Evolutionary conservation across 176 grass and related monocot species (phyloP).

Genomic region (Eleusine indica): DNA sequence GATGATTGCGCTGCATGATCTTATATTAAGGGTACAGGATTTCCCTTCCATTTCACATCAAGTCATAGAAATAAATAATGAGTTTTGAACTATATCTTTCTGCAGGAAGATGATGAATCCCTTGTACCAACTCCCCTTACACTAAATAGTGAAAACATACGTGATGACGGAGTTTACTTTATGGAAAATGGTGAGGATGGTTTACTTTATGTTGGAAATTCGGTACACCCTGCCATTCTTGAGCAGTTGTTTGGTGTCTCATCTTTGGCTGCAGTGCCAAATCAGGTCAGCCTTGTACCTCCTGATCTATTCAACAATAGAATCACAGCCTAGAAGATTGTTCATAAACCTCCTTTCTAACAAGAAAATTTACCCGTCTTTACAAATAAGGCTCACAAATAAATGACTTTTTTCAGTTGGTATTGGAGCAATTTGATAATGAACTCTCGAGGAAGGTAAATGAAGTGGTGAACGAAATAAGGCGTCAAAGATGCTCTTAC

Average conservation of each 20-base stretch:
- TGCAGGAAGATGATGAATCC: constrained; percentile 44
- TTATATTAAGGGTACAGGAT: constrained; percentile 56
- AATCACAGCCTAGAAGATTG: too few relatives aligned
- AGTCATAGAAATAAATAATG: neutral
- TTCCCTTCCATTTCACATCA: neutral
- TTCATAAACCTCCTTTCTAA: too few relatives aligned
- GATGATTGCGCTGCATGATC: constrained; percentile 77
- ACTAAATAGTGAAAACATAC: constrained; percentile 76
- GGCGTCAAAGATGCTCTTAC: constrained; percentile 79
- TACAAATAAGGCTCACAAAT: neutral
- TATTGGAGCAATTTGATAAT: constrained; percentile 75
- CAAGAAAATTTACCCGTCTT: too few relatives aligned
- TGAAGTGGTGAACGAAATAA: constrained; percentile 84
- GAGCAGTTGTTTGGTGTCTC: constrained; percentile 71
- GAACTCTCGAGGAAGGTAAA: constrained; percentile 81
- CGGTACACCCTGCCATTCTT: constrained; percentile 57
- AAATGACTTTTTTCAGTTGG: constrained; percentile 49
- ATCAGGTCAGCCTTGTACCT: constrained; percentile 45
- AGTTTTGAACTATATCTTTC: neutral
- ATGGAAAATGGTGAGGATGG: constrained; percentile 89
- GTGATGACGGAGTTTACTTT: constrained; percentile 81
- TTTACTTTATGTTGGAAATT: constrained; percentile 72
- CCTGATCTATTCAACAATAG: neutral
- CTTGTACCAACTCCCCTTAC: constrained; percentile 52
- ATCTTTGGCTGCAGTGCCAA: constrained; percentile 60